Base-by-base conservation (phyloP, 2,329 filamentous ascomycete species). In the Claviceps capensis region DNA sequence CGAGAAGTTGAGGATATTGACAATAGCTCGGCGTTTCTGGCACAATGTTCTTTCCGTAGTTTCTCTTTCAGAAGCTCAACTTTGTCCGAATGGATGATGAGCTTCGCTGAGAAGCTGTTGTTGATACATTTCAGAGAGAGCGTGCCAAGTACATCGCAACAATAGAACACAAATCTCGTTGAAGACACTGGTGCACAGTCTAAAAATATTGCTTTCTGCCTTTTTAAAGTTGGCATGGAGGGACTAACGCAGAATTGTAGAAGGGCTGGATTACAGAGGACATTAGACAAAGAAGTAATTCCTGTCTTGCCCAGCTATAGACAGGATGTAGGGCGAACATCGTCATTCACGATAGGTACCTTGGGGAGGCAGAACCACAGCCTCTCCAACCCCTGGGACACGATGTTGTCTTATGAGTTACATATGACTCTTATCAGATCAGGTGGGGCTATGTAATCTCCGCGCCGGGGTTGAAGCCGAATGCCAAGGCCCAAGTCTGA, bases 11-110 rank as follows among this genome's bases (percentile, higher is more conserved):
- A 44, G 38, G 40, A 50, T 16, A 30, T 36, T 38, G 43, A 37
- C 48, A 43, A 47, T 46, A 37, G 38, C 43, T 38, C 38, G 52
- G 52, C 44, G 48, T 53, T 50, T 46, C 26, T 19, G 43, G 44
- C 14, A 44, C 26, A 45, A 17, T 13, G 14, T 46, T 49, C 16
- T 30, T 41, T 49, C 11, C 13, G 7, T 17, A 5, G 3, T 11
- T 30, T n/a, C n/a, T 45, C 8, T 30, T 26, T 3, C 14, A n/a
- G 37, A n/a, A 30, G 14, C 38, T 43, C 5, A 17, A 44, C 40
- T 49, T 45, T 42, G 42, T 42, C 8, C 30, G 30, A 23, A 30
- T 42, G 1, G 17, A 42, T 36, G 42, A 42, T 47, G 47, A 41
- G 40, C 41, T 43, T 14, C 14, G 19, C 9, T 13, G 13, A 4